These are phyloP conservation scores for Laburnicola sp. DNA, from an alignment of 2,329 filamentous ascomycete species.

Conservation along the genomic window DNA sequence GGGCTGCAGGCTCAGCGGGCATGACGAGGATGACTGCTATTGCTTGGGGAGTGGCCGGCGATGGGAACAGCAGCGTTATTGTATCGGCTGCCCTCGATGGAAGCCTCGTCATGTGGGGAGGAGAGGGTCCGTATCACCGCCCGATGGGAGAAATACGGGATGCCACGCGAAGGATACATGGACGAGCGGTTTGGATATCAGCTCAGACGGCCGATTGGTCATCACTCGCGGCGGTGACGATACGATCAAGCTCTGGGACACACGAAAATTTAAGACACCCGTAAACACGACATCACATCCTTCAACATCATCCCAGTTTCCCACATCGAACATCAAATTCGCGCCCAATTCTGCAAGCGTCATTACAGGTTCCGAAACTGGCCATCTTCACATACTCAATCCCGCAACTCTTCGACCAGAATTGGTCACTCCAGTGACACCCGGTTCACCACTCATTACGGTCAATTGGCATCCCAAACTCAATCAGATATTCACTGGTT, in stretches of 20 bases:
- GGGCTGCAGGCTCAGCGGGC: conserved; percentile 81
- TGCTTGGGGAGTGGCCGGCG: conserved; percentile 75
- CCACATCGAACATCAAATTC: conserved; percentile 86
- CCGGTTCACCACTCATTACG: conserved; percentile 77
- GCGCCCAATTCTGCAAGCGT: conserved; percentile 81
- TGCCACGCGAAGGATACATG: conserved; percentile 83
- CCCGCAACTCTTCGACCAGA: conserved; percentile 86
- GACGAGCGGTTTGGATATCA: conserved; percentile 91
- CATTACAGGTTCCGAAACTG: conserved; percentile 83
- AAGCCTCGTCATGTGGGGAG: conserved; percentile 87
- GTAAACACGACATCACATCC: conserved; percentile 76
- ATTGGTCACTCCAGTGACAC: conserved; percentile 84
- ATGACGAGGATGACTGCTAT: conserved; percentile 93
- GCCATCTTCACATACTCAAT: conserved; percentile 89
- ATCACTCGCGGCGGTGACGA: conserved; percentile 90
- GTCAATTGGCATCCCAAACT: conserved; percentile 92
- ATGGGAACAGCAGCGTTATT: conserved; percentile 78
- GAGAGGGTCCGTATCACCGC: conserved; percentile 81
- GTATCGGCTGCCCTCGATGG: conserved; percentile 86
- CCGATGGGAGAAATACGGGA: conserved; percentile 81
- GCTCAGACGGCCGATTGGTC: conserved; percentile 84
- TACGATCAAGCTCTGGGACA: conserved; percentile 95
- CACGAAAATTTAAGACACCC: conserved; percentile 88
- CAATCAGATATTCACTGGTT: conserved; percentile 94
- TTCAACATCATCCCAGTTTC: conserved; percentile 81